Percentiles rank a stretch among this genome's conserved stretches.
Evolutionary conservation across 768 basidiomycete genomes (phyloP).

Genomic region (Auricularia cornea): DNA sequence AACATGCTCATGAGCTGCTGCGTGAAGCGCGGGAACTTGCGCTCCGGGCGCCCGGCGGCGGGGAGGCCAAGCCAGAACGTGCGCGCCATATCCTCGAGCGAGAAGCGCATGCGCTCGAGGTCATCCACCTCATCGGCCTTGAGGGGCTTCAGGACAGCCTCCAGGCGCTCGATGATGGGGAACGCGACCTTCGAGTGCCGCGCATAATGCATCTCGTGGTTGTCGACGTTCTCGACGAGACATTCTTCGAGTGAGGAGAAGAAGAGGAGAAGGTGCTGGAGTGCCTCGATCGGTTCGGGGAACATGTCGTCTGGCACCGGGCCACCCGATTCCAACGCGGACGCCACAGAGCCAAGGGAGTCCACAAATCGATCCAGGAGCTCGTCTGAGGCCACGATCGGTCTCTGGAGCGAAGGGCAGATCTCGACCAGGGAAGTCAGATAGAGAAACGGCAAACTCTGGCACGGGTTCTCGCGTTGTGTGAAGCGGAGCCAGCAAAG

Average conservation of each 20-base stretch:
- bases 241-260: background rate
- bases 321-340: background rate
- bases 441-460: background rate
- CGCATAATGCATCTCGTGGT: background rate
- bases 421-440: background rate
- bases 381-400: background rate
- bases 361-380: background rate
- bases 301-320: background rate
- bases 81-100: background rate
- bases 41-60: background rate
- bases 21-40: background rate
- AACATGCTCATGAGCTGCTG: background rate
- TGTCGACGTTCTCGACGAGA: background rate
- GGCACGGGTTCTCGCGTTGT: background rate
- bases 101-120: background rate
- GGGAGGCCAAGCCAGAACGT: background rate
- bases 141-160: background rate
- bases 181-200: background rate
- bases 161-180: background rate
- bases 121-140: background rate
- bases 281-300: background rate
- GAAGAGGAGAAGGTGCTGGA: background rate
- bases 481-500: background rate
- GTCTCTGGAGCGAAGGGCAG: background rate
- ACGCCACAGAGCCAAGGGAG: background rate